Percentiles rank a stretch among this genome's conserved stretches.
Conservation (phyloP, 306 rosid genomes). For the Morella rubra region DNA sequence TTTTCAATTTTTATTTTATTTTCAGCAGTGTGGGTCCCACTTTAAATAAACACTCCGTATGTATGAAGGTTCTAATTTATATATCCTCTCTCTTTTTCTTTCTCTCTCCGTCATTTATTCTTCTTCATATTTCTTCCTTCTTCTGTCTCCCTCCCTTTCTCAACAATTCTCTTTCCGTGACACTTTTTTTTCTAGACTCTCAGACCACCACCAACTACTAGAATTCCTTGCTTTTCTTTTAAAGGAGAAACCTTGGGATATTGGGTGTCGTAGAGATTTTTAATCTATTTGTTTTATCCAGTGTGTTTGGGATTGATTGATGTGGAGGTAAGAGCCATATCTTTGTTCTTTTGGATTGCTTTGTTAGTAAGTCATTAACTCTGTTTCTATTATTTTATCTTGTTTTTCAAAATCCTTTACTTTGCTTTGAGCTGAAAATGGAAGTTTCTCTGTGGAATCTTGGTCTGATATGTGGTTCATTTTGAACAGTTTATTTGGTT, state of each 20-base stretch:
- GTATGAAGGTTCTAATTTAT: background rate
- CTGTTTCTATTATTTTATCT: background rate
- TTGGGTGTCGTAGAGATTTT: slow-evolving; percentile 16
- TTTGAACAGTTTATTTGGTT: slow-evolving; percentile 25
- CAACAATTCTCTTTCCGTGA: slow-evolving; percentile 26
- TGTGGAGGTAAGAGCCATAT: slow-evolving; percentile 46
- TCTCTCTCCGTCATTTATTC: slow-evolving; percentile 20
- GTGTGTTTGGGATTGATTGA: slow-evolving; percentile 43
- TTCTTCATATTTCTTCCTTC: slow-evolving; percentile 33
- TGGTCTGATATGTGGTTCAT: slow-evolving; percentile 14
- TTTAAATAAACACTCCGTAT: background rate
- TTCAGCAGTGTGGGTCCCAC: slow-evolving; percentile 36
- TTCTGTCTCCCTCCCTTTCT: slow-evolving; percentile 13
- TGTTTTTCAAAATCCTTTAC: slow-evolving; percentile 8
- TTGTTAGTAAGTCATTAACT: slow-evolving; percentile 59
- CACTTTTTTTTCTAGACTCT: slow-evolving; percentile 35
- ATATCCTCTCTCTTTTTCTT: slow-evolving; percentile 10
- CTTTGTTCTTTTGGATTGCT: slow-evolving; percentile 56
- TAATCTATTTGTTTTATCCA: background rate
- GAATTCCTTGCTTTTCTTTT: slow-evolving; percentile 49
- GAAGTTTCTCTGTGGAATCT: slow-evolving; percentile 24
- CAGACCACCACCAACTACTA: slow-evolving; percentile 7
- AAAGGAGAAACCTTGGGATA: slow-evolving; percentile 15
- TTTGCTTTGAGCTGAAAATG: slow-evolving; percentile 37
- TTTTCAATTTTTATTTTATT: background rate